Evolutionary conservation across 2,329 filamentous ascomycete genomes (phyloP), one percentile per base, ranked within the genome.

Genomic region (Colletotrichum kahawae): DNA sequence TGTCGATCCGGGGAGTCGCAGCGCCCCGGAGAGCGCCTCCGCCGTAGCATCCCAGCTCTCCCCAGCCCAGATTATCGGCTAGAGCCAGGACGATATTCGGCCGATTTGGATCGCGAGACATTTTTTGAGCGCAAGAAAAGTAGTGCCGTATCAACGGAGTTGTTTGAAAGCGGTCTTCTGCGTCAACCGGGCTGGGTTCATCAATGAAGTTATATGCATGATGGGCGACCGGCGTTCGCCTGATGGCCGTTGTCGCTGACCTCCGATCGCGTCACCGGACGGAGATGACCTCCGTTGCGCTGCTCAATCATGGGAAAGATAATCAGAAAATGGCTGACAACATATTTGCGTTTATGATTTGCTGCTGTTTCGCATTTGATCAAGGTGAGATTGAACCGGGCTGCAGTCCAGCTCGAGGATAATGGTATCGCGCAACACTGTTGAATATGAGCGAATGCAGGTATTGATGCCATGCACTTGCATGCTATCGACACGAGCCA

Each of bases 21-120:
- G 82, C 82, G 7, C 83, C 83, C 1, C 82, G 81, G 4, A 84
- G 77, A 4, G 76, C 56, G 2, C 83, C 82, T 9, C 82, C 82
- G 2, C 83, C 82, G 48, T 84, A 83, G 56, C 81, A 83, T 2
- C 81, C 82, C 5, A 84, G 77, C 62, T 84, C 83, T 16, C 83
- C 83, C 83, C 82, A 84, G 70, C 82, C 83, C 13, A 84, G 81
- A 67, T 84, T 84, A 51, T 84, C 83, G n/a, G 83, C 83, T 1
- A 84, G 75, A 70, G 80, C 78, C n/a, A 84, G 79, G 2, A 82
- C 78, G 38, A 83, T 73, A 16, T 83, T 84, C 8, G 82, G 82
- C 31, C 77, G 77, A 43, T 57, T 60, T 3, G 76, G 73, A 34
- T 80, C 77, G 12, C 43, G 74, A 7, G 79, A 79, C 79, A 80